A percentile compares a stretch with the other conserved stretches of the same genome.
phyloP scores from a whole-genome alignment of 2,329 filamentous ascomycete species.

The Apiospora pterosperma region DNA sequence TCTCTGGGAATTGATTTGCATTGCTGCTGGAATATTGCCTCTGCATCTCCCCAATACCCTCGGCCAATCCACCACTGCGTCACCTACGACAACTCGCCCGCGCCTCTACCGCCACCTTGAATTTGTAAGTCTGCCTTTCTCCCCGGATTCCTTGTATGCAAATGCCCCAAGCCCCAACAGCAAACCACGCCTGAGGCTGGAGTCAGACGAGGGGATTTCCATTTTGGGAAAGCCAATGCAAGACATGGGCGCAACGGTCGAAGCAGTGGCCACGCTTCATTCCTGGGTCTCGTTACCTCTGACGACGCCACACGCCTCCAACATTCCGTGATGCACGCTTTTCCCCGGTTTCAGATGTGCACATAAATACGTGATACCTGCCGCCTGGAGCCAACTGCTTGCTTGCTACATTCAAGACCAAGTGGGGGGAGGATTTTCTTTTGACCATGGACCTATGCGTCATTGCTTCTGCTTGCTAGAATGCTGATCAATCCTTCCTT shows the following conservation, averaged over 20 bases:
- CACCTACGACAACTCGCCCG: not conserved
- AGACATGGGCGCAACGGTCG: constrained; percentile 8
- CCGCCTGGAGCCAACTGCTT: constrained; percentile 7
- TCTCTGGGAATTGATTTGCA: constrained; percentile 16
- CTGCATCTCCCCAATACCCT: constrained; percentile 18
- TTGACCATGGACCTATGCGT: constrained; percentile 16
- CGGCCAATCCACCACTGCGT: constrained; percentile 8
- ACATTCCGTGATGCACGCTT: constrained; percentile 13
- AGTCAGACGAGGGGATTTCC: constrained; percentile 8
- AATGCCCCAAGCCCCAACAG: not conserved
- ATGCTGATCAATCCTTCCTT: constrained; percentile 25
- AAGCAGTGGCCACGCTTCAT: constrained; percentile 16
- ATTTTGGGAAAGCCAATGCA: constrained; percentile 7
- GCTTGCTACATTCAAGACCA: constrained; percentile 9
- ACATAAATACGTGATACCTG: constrained; percentile 19
- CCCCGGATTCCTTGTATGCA: not conserved
- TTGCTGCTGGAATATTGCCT: constrained; percentile 41
- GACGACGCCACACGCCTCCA: constrained; percentile 22
- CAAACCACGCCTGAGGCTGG: not conserved
- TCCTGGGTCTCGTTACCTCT: constrained; percentile 25
- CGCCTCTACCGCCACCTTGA: not conserved
- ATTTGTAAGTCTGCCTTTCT: not conserved
- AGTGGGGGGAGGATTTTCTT: constrained; percentile 1
- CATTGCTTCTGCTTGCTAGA: constrained; percentile 15
- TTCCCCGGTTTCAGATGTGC: constrained; percentile 20